Base-by-base conservation (phyloP, 306 rosid genomes). In the Rosa rugosa region DNA sequence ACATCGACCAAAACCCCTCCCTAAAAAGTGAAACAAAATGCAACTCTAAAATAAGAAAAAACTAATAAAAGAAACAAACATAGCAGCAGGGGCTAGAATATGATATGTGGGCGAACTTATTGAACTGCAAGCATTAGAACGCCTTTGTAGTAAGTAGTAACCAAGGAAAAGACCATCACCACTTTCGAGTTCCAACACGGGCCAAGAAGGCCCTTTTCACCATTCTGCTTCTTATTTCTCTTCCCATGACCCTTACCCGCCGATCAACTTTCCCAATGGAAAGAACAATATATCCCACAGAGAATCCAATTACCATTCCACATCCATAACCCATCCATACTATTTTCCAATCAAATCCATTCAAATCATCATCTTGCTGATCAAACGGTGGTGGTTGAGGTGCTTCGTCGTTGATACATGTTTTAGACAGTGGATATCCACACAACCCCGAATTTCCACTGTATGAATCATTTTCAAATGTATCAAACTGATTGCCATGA, bases 401-500 rank as follows among this genome's bases (percentile, higher is more conserved):
- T 5, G n/a, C 22, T 16, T 11, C 31, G 4, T 27, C 72, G 11
- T 31, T 6, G 7, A 1, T 20, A 31, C 80, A 66, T 8, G 8
- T 1, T 77, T 36, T 46, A 1, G 64, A n/a, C 2, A 76, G 9
- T 67, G 75, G 81, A 40, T 51, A 17, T 49, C 76, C 76, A 25
- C 76, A 17, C 11, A 72, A 50, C 4, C 22, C 63, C 41, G 17
- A 23, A 53, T 72, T 44, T 20, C 54, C 73, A 69, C 3, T 6
- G 38, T 69, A 44, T 4, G 53, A 69, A 44, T 20, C 73, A 42
- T 69, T 69, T 44, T 5, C 46, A 41, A 40, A 68, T 4, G 72
- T 68, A 8, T 10, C 49, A 45, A 71, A 71, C 9, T 71, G 45
- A 4, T 71, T 71, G 2, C 45, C 75, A 40, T 1, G 12, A 8